phyloP scores from a whole-genome alignment of 1,284 basidiomycete genomes.

The Malassezia caprae region DNA sequence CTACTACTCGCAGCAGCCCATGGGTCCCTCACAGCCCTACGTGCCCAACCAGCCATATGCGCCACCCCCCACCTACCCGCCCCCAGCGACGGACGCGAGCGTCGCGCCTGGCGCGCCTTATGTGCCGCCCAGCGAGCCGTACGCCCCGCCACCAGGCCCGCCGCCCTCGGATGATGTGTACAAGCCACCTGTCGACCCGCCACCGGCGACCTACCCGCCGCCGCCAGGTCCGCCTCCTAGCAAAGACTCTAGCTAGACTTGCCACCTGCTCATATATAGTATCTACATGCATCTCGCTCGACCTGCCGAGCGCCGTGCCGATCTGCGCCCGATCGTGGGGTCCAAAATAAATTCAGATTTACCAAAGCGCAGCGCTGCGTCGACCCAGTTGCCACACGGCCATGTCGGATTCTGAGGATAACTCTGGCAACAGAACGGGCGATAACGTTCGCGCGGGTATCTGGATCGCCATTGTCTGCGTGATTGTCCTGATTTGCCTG shows the following conservation, averaged over 20 bases:
- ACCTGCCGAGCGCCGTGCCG: not conserved
- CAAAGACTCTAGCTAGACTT: not conserved
- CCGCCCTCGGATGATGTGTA: not conserved
- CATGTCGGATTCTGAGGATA: not conserved
- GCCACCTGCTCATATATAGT: too few species aligned
- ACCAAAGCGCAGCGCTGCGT: not conserved
- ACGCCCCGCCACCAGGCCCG: slow-evolving; percentile 7
- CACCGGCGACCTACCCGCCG: slow-evolving; percentile 1
- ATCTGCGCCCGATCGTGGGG: not conserved
- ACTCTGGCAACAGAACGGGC: not conserved
- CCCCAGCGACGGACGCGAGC: not conserved
- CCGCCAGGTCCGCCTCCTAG: slow-evolving; percentile 3
- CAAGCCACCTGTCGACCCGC: not conserved
- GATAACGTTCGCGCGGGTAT: not conserved
- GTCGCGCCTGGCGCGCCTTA: not conserved
- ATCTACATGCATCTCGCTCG: too few species aligned
- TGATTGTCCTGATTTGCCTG: not conserved
- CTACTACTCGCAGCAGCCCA: not conserved
- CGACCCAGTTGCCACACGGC: not conserved
- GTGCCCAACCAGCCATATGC: not conserved
- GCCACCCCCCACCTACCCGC: slow-evolving; percentile 2
- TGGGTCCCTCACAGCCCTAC: slow-evolving; percentile 3
- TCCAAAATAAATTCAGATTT: not conserved
- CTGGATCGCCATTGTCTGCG: not conserved
- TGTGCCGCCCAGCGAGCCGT: not conserved